Percentiles rank a stretch among this genome's conserved stretches.
These are phyloP conservation scores for Nissolia schottii DNA, from an alignment of 306 rosid species.

Conservation along the genomic window DNA sequence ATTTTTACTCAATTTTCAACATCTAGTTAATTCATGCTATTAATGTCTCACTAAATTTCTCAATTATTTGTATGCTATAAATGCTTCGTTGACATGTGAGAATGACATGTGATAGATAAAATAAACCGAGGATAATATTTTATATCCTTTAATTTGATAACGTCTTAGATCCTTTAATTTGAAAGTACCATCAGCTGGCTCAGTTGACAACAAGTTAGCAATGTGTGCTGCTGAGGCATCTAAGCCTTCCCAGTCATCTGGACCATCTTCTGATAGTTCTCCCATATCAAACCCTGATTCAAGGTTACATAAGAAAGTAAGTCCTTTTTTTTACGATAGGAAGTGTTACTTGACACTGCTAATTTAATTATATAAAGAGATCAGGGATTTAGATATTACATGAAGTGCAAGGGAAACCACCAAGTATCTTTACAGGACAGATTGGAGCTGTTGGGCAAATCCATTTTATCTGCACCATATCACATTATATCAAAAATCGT, in stretches of 20 bases:
- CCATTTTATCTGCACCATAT: conserved; percentile 77
- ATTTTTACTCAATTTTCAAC: no score
- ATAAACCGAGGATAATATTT: no score
- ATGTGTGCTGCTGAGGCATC: conserved; percentile 89
- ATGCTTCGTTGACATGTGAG: no score
- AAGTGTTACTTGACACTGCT: background rate
- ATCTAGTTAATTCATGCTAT: no score
- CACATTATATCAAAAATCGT: conserved; percentile 9
- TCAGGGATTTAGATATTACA: conserved; percentile 45
- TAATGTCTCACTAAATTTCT: no score
- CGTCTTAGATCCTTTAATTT: no score
- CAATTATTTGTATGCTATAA: no score
- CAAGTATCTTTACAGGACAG: conserved; percentile 72
- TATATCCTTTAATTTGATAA: no score
- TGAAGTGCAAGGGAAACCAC: conserved; percentile 86
- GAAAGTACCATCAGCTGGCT: conserved; percentile 75
- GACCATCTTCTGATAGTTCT: conserved; percentile 79
- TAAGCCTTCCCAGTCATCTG: conserved; percentile 89
- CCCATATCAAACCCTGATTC: conserved; percentile 83
- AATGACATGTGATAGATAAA: no score
- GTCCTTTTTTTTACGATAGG: background rate
- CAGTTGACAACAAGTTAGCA: conserved; percentile 77
- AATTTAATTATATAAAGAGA: conserved; percentile 2
- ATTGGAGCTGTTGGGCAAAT: conserved; percentile 96
- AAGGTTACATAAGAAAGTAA: conserved; percentile 2